phyloP scores from a whole-genome alignment of 192 early-diverging fungal genomes.

The Entophlyctis luteolus region DNA sequence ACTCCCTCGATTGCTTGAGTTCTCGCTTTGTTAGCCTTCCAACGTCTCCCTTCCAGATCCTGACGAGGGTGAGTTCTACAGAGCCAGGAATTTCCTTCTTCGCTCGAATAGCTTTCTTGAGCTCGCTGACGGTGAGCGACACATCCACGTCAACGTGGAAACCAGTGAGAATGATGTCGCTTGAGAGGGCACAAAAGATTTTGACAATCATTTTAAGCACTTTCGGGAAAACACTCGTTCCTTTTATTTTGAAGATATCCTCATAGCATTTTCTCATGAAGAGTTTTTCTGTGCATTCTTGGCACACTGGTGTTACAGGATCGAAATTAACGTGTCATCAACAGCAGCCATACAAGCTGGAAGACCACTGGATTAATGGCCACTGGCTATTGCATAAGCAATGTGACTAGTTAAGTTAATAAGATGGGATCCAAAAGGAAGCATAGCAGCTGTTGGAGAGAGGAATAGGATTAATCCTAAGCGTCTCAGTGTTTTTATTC shows the following conservation, averaged over 20 bases:
- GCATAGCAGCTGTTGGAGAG: too few species aligned
- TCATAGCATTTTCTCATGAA: neutral
- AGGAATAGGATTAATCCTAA: too few species aligned
- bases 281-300: neutral
- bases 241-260: slow-evolving; percentile 4
- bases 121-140: neutral
- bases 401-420: too few species aligned
- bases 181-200: neutral
- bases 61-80: neutral
- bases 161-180: neutral
- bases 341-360: too few species aligned
- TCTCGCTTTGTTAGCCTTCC: neutral
- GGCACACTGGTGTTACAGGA: neutral
- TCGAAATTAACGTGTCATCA: too few species aligned
- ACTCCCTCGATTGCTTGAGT: neutral
- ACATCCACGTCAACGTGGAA: neutral
- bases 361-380: too few species aligned
- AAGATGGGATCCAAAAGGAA: too few species aligned
- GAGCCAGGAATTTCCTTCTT: slow-evolving; percentile 7
- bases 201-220: neutral
- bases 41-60: neutral
- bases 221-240: too few species aligned
- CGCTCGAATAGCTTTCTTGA: neutral
- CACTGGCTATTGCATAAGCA: too few species aligned
- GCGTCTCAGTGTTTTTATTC: too few species aligned